Conservation (phyloP, 176 grass and related monocot species). For the Dendrocalamus sinicus region DNA sequence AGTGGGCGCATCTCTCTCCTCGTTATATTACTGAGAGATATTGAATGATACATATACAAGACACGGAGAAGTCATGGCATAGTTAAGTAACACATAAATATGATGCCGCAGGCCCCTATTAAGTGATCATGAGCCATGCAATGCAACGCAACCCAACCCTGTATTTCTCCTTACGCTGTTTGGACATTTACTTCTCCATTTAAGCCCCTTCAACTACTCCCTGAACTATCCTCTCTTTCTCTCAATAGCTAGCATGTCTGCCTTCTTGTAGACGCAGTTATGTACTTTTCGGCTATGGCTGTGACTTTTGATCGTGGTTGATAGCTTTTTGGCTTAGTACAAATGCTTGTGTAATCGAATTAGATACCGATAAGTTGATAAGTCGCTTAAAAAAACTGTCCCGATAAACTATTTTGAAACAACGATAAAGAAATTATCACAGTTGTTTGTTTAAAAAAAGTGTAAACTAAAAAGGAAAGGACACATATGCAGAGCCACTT, state of each 20-base stretch:
- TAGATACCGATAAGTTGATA: no score
- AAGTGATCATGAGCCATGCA: constrained; percentile 34
- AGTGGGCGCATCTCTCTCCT: not conserved
- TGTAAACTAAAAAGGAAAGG: no score
- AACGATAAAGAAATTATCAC: no score
- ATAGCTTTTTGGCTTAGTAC: no score
- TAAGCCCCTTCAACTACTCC: not conserved
- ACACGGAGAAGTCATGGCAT: constrained; percentile 61
- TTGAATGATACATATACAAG: constrained; percentile 41
- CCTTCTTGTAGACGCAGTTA: no score
- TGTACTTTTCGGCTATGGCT: no score
- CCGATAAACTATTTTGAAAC: no score
- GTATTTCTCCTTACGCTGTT: not conserved
- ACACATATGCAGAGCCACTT: not conserved
- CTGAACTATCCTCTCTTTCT: no score
- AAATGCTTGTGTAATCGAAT: no score
- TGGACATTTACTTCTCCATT: constrained; percentile 30
- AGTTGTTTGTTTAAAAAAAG: no score
- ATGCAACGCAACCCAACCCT: not conserved
- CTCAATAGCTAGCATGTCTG: not conserved
- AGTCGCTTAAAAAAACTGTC: fast-evolving
- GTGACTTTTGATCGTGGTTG: no score
- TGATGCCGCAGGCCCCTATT: constrained; percentile 32
- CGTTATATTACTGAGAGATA: constrained; percentile 16
- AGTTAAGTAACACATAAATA: constrained; percentile 54